Evolutionary conservation across 352 stramenopile species (phyloP), one percentile per base, ranked within the genome.

Genomic region (Phytophthora lateralis): DNA sequence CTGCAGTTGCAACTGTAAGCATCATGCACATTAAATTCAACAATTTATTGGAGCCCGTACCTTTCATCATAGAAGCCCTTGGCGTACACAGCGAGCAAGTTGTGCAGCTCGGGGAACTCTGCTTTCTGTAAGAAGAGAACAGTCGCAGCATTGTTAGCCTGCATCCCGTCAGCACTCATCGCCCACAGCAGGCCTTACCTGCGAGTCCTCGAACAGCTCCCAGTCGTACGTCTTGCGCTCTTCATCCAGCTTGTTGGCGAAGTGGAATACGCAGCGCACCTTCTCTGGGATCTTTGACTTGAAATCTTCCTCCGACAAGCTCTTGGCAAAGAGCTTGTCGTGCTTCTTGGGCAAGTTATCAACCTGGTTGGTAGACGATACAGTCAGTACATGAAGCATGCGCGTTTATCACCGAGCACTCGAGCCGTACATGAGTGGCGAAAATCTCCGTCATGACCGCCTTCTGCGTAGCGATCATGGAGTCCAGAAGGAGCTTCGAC

Each of bases 211-310:
- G 55, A 91, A 88, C 27, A 75, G 60, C 26, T 90, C 74, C 76
- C 76, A 90, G 32, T 80, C 67, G 11, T 84, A 61, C 6, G 56
- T 85, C 56, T 85, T 87, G 59, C 60, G 61, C 26, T 77, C 68
- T 50, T 88, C 72, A 42, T 89, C 76, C 43, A 82, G 54, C 45
- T 88, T 89, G 48, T 82, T 69, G 21, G 80, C 74, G 55, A 86
- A 91, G 62, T 89, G 75, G 63, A 84, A 91, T 21, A 89, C 73
- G 55, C 82, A 91, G 49, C 82, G 82, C 44, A 85, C 66, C 63
- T 91, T 91, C 63, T 91, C 82, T 4, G 80, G 75, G 26, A 91
- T 74, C 67, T 91, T 90, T 21, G 78, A 72, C 42, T 81, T 89
- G 68, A 75, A 91, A 43, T 90, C 73, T 42, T 81, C 77, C 62